Conservation (phyloP, 2,329 filamentous ascomycete species). For the Aspergillus versicolor region DNA sequence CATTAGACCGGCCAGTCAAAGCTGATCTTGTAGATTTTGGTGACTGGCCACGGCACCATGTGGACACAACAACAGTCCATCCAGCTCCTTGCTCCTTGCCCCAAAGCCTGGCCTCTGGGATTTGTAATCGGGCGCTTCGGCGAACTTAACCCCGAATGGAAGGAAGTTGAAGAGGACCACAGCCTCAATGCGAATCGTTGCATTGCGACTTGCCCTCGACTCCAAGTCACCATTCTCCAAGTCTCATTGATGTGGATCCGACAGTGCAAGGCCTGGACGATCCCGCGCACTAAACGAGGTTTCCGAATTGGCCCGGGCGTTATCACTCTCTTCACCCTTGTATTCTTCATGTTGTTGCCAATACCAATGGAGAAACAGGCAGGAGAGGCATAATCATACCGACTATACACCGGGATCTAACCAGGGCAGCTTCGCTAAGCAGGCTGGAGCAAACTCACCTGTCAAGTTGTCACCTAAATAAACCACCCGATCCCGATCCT, state of each 20-base stretch:
- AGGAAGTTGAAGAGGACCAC: not conserved
- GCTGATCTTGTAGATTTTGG: not conserved
- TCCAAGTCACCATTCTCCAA: too few species aligned
- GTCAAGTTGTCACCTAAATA: not conserved
- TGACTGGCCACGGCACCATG: not conserved
- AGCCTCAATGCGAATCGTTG: not conserved
- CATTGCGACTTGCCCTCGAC: too few species aligned
- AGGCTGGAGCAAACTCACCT: not conserved
- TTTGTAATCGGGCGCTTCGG: slow-evolving; percentile 1
- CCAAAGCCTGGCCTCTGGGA: not conserved
- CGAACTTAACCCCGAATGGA: not conserved
- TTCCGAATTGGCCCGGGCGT: not conserved
- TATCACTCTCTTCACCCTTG: not conserved
- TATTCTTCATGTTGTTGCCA: not conserved
- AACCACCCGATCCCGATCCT: not conserved
- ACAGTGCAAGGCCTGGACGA: too few species aligned
- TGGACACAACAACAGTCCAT: not conserved
- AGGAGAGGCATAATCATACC: not conserved
- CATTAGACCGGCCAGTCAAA: slow-evolving; percentile 3
- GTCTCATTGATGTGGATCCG: too few species aligned
- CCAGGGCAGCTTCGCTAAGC: not conserved
- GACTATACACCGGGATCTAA: not conserved
- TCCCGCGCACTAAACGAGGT: not conserved
- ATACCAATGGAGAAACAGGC: not conserved
- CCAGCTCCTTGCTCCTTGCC: not conserved